Base-by-base conservation (phyloP, 805 yeast species). In the Cyberlindnera americana region DNA sequence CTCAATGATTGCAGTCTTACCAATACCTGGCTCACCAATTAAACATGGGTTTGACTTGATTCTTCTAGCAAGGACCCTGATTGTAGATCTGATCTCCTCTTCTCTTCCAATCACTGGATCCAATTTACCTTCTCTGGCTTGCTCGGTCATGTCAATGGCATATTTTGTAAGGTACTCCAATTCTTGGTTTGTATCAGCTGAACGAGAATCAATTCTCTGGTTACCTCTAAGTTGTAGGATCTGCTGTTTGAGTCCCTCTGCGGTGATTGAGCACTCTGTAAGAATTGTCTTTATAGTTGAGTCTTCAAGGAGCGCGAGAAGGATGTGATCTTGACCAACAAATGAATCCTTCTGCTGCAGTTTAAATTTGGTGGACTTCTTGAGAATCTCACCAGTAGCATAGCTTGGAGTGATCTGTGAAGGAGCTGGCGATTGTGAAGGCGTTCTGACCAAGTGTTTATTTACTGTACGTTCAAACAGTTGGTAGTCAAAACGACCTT, bases 41-140 rank as follows among this genome's bases (percentile, higher is more conserved):
- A 93, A 68, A 54, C 95, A 93, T 13, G 98, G 96, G 60, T 93
- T 93, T 6, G 97, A 90, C 66, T 93, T 93, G 29, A 95, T 86
- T 67, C 99, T 80, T 69, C 99, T 83, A n/a, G 99, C 90, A 45
- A 93, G 72, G 3, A 93, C 96, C 46, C 98, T 77, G 44, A 93
- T 91, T 23, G 96, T 87, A 50, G 97, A 76, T 67, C 98, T 78
- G 51, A 93, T 93, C 67, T 93, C 99, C 65, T 93, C 99, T 63
- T 93, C 99, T 69, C 99, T 84, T 41, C 99, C 99, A 59, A 93
- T 93, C 31, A 93, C 99, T 4, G 99, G 99, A 64, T 93, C 99
- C 43, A 93, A 79, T 61, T 86, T 88, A 59, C 99, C 99, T 59
- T 84, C 81, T 49, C 95, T 73, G 10, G 99, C 99, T 61, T 78